phyloP scores from a whole-genome alignment of 2,329 filamentous ascomycete genomes.

The Sclerotinia subarctica region DNA sequence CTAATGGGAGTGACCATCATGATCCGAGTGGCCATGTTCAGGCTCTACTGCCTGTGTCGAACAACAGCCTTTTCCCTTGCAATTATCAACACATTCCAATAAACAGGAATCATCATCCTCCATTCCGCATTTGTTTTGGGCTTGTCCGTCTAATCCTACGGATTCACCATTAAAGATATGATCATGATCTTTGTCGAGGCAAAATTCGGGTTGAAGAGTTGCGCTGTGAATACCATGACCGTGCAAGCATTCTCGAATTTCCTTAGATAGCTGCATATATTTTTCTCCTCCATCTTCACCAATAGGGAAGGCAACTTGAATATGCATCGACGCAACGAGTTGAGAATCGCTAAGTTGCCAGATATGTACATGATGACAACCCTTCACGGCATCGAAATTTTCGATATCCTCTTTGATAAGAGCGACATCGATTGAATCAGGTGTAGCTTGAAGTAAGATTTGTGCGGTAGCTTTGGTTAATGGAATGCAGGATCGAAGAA shows the following conservation, averaged over 20 bases:
- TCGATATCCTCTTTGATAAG: conserved; percentile 93
- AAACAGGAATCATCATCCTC: conserved; percentile 35
- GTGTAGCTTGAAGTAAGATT: conserved; percentile 91
- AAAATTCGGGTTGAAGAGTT: conserved; percentile 94
- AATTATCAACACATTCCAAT: conserved; percentile 39
- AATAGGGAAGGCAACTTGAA: conserved; percentile 88
- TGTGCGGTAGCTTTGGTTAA: conserved; percentile 77
- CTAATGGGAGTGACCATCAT: conserved; percentile 37
- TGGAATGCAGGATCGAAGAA: conserved; percentile 70
- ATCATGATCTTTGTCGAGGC: conserved; percentile 46
- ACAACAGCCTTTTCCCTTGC: conserved; percentile 39
- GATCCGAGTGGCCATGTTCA: conserved; percentile 33
- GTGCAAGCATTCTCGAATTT: conserved; percentile 84
- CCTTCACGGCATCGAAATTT: conserved; percentile 76
- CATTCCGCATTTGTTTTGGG: conserved; percentile 31
- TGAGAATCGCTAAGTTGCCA: conserved; percentile 98
- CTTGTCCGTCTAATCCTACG: conserved; percentile 33
- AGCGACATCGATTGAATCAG: conserved; percentile 79
- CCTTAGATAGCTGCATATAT: conserved; percentile 87
- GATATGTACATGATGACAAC: conserved; percentile 93
- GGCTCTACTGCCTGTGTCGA: conserved; percentile 27
- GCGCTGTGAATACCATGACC: conserved; percentile 95
- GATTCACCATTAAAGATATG: conserved; percentile 27
- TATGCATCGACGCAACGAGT: conserved; percentile 86
- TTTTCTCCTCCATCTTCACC: conserved; percentile 72